Conservation (phyloP, 306 rosid genomes). For the Canavalia ensiformis region DNA sequence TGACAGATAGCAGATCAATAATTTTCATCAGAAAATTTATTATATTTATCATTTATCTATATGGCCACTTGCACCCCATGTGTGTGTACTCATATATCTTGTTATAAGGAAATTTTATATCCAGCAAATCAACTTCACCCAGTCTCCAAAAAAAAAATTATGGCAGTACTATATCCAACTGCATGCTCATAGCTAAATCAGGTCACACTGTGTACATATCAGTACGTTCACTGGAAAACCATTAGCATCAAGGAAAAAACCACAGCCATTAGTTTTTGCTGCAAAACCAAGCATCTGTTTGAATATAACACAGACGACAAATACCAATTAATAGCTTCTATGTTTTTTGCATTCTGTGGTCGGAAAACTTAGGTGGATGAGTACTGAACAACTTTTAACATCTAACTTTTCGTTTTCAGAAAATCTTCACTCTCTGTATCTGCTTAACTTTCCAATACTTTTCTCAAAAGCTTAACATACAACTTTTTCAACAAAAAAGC, state of each 20-base stretch:
- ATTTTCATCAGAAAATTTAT: not conserved
- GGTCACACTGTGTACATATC: constrained; percentile 10
- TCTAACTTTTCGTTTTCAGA: not conserved
- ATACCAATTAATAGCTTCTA: constrained; percentile 45
- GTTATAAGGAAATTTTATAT: not conserved
- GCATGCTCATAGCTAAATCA: constrained; percentile 28
- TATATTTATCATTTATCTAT: not conserved
- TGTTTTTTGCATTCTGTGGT: constrained; percentile 44
- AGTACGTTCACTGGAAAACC: constrained; percentile 35
- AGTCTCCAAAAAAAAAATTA: not conserved
- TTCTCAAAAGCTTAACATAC: not conserved
- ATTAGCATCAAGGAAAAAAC: constrained; percentile 41
- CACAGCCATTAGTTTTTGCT: constrained; percentile 49
- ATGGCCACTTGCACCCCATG: constrained; percentile 26
- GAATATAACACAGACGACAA: constrained; percentile 57
- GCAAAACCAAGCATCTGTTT: constrained; percentile 19
- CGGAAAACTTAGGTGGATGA: constrained; percentile 21
- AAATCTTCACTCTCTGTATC: constrained; percentile 9
- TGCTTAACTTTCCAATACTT: not conserved
- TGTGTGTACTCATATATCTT: constrained; percentile 14
- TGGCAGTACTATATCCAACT: constrained; percentile 45
- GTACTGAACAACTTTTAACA: constrained; percentile 5
- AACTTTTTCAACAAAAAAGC: not conserved
- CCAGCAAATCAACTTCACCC: not conserved
- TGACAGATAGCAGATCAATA: constrained; percentile 25